Percentiles rank a stretch among this genome's conserved stretches.
These are phyloP conservation scores for Ceriops tagal DNA, from an alignment of 345 rosid genomes.

Conservation along the genomic window DNA sequence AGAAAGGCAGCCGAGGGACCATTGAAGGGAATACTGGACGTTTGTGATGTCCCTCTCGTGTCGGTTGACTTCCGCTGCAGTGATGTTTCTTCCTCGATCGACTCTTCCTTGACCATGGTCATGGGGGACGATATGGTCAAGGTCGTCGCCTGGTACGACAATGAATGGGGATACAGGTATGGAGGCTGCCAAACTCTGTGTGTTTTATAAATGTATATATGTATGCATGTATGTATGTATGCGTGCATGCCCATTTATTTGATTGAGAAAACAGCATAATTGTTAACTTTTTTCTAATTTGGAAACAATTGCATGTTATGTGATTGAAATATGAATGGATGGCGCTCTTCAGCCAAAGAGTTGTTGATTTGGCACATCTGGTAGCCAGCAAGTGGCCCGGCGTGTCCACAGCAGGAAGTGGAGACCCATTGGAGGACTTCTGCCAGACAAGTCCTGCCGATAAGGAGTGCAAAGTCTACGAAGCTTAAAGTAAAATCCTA, in stretches of 20 bases:
- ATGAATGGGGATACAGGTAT: constrained; percentile 98
- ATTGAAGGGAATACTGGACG: constrained; percentile 73
- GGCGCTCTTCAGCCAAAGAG: constrained; percentile 72
- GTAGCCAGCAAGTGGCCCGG: constrained; percentile 95
- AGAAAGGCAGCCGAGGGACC: constrained; percentile 88
- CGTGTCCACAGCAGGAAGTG: constrained; percentile 48
- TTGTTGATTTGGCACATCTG: constrained; percentile 88
- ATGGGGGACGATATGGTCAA: constrained; percentile 99
- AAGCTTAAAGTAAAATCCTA: constrained; percentile 31
- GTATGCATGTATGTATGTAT: not conserved
- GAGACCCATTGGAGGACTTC: constrained; percentile 91
- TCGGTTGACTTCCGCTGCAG: constrained; percentile 89
- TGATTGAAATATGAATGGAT: not conserved
- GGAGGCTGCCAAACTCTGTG: not conserved
- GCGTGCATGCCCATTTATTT: too few relatives aligned
- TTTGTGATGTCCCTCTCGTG: constrained; percentile 84
- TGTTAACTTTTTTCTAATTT: too few relatives aligned
- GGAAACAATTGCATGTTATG: too few relatives aligned
- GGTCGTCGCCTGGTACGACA: constrained; percentile 99
- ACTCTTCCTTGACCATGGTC: constrained; percentile 91
- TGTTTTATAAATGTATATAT: not conserved
- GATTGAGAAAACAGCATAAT: not conserved
- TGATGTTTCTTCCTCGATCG: constrained; percentile 88
- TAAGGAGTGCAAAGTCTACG: constrained; percentile 92
- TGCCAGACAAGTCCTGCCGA: constrained; percentile 86